phyloP scores from a whole-genome alignment of 345 rosid genomes.

The Luvunga scandens region DNA sequence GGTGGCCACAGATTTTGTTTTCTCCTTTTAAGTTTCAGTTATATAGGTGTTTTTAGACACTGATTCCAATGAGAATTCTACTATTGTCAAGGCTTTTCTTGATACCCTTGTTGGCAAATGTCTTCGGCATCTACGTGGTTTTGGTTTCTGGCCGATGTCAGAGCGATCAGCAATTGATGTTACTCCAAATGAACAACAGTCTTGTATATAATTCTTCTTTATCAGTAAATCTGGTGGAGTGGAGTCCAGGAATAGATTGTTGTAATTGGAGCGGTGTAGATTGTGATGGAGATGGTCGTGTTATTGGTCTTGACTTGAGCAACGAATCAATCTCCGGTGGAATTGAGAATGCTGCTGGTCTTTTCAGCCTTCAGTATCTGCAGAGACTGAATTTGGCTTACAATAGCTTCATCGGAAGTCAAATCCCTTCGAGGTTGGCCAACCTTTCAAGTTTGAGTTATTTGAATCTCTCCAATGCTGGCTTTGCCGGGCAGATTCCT shows the following conservation, averaged over 20 bases:
- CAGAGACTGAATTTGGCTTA: constrained; percentile 11
- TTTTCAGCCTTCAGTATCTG: constrained; percentile 21
- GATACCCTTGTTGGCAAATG: not conserved
- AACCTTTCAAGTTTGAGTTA: not conserved
- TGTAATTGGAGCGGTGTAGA: constrained; percentile 24
- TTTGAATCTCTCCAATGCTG: constrained; percentile 36
- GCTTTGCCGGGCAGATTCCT: constrained; percentile 39
- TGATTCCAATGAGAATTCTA: constrained; percentile 8
- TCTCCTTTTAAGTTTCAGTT: not conserved
- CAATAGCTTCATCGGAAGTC: not conserved
- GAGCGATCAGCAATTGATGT: constrained; percentile 3
- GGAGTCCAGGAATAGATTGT: constrained; percentile 20
- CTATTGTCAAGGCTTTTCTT: constrained; percentile 2
- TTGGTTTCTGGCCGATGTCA: constrained; percentile 21
- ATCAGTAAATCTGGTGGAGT: not conserved
- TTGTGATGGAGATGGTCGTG: constrained; percentile 15
- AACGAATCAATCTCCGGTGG: constrained; percentile 21
- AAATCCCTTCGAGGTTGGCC: not conserved
- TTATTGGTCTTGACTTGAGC: constrained; percentile 30
- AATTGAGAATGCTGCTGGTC: constrained; percentile 12
- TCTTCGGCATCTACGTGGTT: not conserved
- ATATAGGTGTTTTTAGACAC: not conserved
- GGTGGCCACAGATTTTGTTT: not conserved
- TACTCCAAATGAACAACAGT: not conserved
- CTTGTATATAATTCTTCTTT: not conserved